These are phyloP conservation scores for Pisolithus albus DNA, from an alignment of 768 basidiomycete species.

Conservation along the genomic window DNA sequence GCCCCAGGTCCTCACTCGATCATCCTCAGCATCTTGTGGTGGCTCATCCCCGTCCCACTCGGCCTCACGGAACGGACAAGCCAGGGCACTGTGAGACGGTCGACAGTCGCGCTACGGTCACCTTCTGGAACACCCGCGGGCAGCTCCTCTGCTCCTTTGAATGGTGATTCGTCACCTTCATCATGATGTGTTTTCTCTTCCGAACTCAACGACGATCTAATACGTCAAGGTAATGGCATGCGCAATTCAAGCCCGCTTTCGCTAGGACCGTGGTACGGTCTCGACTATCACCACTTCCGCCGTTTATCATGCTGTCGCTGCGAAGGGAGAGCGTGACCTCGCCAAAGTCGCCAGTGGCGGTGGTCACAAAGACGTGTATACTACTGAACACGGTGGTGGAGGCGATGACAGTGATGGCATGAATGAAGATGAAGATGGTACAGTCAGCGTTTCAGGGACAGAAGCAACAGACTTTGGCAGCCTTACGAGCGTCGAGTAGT, in stretches of 20 bases:
- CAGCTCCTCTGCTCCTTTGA: constrained; percentile 34
- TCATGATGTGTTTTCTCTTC: constrained; percentile 29
- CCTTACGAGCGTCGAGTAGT: constrained; percentile 46
- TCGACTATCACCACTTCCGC: constrained; percentile 11
- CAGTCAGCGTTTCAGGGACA: constrained; percentile 34
- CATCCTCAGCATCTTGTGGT: constrained; percentile 11
- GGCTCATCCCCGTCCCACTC: constrained; percentile 26
- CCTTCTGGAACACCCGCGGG: constrained; percentile 27
- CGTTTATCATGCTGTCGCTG: neutral
- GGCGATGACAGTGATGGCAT: constrained; percentile 6
- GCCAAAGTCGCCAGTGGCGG: neutral
- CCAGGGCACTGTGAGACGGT: constrained; percentile 24
- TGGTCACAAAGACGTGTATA: neutral
- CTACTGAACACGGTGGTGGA: neutral
- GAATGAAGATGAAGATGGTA: constrained; percentile 27
- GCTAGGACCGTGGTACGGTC: constrained; percentile 14
- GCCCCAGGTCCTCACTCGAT: constrained; percentile 5
- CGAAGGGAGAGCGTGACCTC: neutral
- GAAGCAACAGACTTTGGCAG: constrained; percentile 39
- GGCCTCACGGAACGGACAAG: constrained; percentile 15
- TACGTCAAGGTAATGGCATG: constrained; percentile 27
- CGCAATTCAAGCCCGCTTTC: constrained; percentile 16
- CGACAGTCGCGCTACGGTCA: constrained; percentile 19
- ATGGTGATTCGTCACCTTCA: constrained; percentile 42
- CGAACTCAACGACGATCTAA: constrained; percentile 29